Base-by-base conservation (phyloP, 106 monocot species). In the Hemerocallis citrina region DNA sequence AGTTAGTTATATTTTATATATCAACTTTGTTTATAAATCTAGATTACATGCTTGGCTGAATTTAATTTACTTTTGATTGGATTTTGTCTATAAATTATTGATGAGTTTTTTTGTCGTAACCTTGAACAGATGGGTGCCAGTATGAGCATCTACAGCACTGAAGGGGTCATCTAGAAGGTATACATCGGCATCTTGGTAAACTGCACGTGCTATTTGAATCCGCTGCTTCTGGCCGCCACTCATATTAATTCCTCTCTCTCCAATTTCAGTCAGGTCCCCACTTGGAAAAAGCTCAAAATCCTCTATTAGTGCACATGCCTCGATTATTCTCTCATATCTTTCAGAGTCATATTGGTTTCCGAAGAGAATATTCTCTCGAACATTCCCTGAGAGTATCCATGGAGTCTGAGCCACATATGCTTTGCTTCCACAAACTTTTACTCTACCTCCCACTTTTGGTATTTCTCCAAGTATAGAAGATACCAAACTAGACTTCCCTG, bases 91-190 rank as follows among this genome's bases (percentile, higher is more conserved):
- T 6, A 22, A 57, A 57, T 1, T 57, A 0, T 24, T 20, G 1
- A 32, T 1, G 27, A 36, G 1, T 4, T 21, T 34, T 4, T 9
- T 10, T 0, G 17, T 37, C 81, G 85, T 24, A 39, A 93, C 93
- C 88, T 89, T 75, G 59, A 94, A 94, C 15, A 94, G 67, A 55
- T 94, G 72, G 46, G 65, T 73, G 62, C 93, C 93, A 7, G 93
- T 94, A 34, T 94, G 93, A 69, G 93, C 93, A 80, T 94, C 89
- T 9, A 94, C 75, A 34, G 93, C 89, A 69, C 93, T 93, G 55
- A 93, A 93, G 56, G 93, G 93, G 37, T 93, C 93, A 72, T 93
- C 93, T 61, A 94, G 80, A 74, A 94, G 85, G 65, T 89, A 93
- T 19, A 89, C 77, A 57, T 93, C 93, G 33, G 88, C 81, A 62